Evolutionary conservation across 208 protist genomes (phyloP), one percentile per base, ranked within the genome.

Genomic region (Angomonas desouzai): DNA sequence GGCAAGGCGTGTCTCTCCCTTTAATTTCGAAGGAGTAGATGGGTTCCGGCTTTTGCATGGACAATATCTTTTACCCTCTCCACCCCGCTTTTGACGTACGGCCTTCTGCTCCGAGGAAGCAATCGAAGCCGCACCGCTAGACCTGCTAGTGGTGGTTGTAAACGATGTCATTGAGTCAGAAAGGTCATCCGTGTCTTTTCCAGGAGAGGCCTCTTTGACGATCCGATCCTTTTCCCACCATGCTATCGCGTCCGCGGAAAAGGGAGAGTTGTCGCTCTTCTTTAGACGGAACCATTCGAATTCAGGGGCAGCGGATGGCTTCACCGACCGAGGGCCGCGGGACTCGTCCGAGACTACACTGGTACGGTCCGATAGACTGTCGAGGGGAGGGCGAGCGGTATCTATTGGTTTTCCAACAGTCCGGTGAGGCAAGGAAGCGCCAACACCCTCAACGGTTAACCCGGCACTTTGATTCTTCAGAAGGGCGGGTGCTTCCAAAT

Each of bases 121-220:
- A 27, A 9, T 16, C 10, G 45, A 51, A 16, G 6, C 6, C 6
- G 4, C 3, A 23, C 45, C n/a, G 45, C 45, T 16, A 23, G 45
- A 51, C 20, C n/a, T 49, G 55, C 58, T 63, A 38, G 72, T 85
- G 36, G 69, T 58, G 2, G 83, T 93, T 10, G 87, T 93, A 69
- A 85, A 87, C 3, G 87, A 85, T 2, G 83, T 93, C 38, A 71
- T 76, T 1, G 66, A 77, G 59, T 84, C 74, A 0, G 77, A 86
- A 28, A 70, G 68, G 38, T 76, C 69, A 28, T 83, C 72, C 1
- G 71, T 72, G 2, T 67, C 62, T 27, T 68, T 25, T 49, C 56
- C 34, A 6, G 34, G 32, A n/a, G 56, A 48, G 11, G 20, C 20
- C 11, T 48, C 30, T 38, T 34, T 29, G 20, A 58, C 30, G 22